Evolutionary conservation across 2,329 filamentous ascomycete genomes (phyloP).

Genomic region (Talaromyces sp.): DNA sequence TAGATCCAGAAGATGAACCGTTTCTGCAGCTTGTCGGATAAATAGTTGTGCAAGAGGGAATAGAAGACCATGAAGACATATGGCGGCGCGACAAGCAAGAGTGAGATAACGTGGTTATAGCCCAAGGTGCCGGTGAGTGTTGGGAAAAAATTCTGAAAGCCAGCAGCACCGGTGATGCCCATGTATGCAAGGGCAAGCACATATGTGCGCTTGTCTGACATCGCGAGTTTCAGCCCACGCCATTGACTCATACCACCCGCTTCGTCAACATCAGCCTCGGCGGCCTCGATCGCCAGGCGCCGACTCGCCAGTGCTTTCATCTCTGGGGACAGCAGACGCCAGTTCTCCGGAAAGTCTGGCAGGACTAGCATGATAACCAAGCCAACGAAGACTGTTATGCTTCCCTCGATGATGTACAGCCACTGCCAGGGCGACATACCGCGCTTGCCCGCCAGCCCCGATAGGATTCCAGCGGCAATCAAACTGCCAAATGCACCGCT

Average conservation of each 20-base stretch:
- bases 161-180: constrained; percentile 44
- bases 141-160: constrained; percentile 55
- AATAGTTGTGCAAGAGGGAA: constrained; percentile 38
- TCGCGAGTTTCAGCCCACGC: constrained; percentile 46
- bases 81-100: constrained; percentile 48
- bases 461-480: constrained; percentile 47
- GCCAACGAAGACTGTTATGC: constrained; percentile 29
- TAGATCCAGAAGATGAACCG: constrained; percentile 51
- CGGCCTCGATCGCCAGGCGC: constrained; percentile 43
- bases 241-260: constrained; percentile 44
- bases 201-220: constrained; percentile 47
- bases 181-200: constrained; percentile 41
- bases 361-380: constrained; percentile 27
- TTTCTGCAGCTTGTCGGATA: constrained; percentile 40
- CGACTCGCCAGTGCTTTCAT: constrained; percentile 40
- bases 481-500: constrained; percentile 49
- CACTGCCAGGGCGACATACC: constrained; percentile 36
- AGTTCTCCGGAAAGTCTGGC: constrained; percentile 40
- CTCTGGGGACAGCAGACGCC: constrained; percentile 33
- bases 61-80: constrained; percentile 50
- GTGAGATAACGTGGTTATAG: constrained; percentile 40
- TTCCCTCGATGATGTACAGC: constrained; percentile 36
- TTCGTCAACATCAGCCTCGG: constrained; percentile 44
- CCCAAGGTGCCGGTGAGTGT: constrained; percentile 43
- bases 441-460: constrained; percentile 29